Base-by-base conservation (phyloP, 345 rosid species). In the Euclidium syriacum region DNA sequence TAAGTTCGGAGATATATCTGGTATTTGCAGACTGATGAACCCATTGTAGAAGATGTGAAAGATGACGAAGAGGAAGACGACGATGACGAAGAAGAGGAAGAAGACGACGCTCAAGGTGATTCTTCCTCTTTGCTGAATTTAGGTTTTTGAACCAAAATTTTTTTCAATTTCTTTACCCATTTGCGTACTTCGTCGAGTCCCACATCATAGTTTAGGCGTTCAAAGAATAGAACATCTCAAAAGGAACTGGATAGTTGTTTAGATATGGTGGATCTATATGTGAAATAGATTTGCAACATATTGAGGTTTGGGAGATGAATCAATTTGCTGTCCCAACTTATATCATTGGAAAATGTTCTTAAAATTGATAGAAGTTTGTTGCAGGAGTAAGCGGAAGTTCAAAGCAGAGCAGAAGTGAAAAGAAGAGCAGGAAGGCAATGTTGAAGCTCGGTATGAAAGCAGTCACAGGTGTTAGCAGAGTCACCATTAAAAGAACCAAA, bases 341-440 rank as follows among this genome's bases (percentile, higher is more conserved):
- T 14, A 60, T 0, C 4, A 2, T 33, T 1, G 11, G 9, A n/a
- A 26, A 25, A 18, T 1, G 10, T 40, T 36, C 14, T 51, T 50
- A 15, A 24, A 14, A 17, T 10, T 22, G 34, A 44, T 20, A 23
- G 32, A 48, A 39, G 32, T 62, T 62, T 51, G 19, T 25, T 73
- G 73, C 77, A 83, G 96, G 84, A 52, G 82, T 78, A 29, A 79
- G 83, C 51, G 95, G 86, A 51, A 73, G 82, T 51, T 85, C 86
- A 4, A 88, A 88, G 80, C 96, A 88, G 65, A 88, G 90, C 78
- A 74, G 91, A 75, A 88, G 96, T 55, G 96, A 88, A 71, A 88
- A 88, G 84, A 88, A 88, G 80, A 81, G 85, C 53, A 78, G 96
- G 36, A 88, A 88, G 68, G 96, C 96, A 3, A 88, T 85, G 91